Evolutionary conservation across 2,329 filamentous ascomycete species (phyloP).

Genomic region (Didymella pomorum): DNA sequence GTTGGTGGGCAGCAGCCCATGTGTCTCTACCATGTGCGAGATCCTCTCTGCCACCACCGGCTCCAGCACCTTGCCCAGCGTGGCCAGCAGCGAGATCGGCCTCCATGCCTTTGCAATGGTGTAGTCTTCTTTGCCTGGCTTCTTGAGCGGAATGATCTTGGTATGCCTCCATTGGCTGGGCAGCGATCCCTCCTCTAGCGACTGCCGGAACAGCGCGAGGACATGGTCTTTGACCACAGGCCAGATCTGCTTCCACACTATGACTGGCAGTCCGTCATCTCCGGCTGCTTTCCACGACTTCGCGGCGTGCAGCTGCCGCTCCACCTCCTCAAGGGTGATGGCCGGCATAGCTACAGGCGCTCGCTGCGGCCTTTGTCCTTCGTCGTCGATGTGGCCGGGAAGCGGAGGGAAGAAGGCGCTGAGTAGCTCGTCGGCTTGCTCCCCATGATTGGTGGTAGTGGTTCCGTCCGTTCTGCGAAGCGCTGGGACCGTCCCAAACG

Average conservation of each 20-base stretch:
- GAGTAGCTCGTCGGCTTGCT: neutral
- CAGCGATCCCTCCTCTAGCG: slow-evolving; percentile 7
- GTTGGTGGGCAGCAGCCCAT: slow-evolving; percentile 22
- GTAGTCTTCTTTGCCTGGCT: neutral
- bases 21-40: slow-evolving; percentile 35
- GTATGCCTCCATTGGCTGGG: neutral
- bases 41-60: slow-evolving; percentile 38
- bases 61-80: slow-evolving; percentile 31
- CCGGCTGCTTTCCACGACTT: neutral
- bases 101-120: neutral
- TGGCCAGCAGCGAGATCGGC: slow-evolving; percentile 6
- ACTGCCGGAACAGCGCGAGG: slow-evolving; percentile 22
- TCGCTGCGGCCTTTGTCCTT: neutral
- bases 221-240: slow-evolving; percentile 23
- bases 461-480: slow-evolving; percentile 3
- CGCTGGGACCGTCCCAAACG: slow-evolving; percentile 2
- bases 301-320: neutral
- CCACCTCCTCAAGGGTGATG: neutral
- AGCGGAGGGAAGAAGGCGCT: neutral
- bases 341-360: neutral
- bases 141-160: neutral
- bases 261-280: slow-evolving; percentile 2
- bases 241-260: slow-evolving; percentile 24
- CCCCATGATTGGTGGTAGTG: neutral
- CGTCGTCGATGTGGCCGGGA: neutral